phyloP scores from a whole-genome alignment of 306 rosid genomes.

The Phaseolus lunatus region DNA sequence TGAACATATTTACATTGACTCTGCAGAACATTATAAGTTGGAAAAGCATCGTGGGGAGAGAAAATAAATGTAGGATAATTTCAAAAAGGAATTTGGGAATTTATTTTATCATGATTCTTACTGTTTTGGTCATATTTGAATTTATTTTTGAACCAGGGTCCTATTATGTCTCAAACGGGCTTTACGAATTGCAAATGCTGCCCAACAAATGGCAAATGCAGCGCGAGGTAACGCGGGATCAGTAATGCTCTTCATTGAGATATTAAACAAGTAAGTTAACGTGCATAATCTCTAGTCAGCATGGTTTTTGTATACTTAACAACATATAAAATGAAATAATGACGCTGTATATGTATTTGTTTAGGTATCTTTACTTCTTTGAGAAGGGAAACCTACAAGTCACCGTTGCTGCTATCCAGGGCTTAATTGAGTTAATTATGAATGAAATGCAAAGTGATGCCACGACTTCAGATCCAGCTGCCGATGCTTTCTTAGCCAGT shows the following conservation, averaged over 20 bases:
- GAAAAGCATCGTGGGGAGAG: neutral
- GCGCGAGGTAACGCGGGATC: slow-evolving; percentile 89
- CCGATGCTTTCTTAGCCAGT: slow-evolving; percentile 90
- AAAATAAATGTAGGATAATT: slow-evolving; percentile 8
- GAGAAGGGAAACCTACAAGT: slow-evolving; percentile 95
- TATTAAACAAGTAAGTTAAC: slow-evolving; percentile 82
- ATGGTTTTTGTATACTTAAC: slow-evolving; percentile 20
- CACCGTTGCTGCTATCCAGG: slow-evolving; percentile 78
- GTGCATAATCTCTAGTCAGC: slow-evolving; percentile 8
- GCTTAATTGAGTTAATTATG: slow-evolving; percentile 81
- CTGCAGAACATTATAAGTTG: slow-evolving; percentile 5
- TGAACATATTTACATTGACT: slow-evolving; percentile 11
- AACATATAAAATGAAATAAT: slow-evolving; percentile 19
- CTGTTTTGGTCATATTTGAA: neutral
- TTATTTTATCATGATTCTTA: slow-evolving; percentile 21
- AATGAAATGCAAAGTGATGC: slow-evolving; percentile 88
- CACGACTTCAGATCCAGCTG: slow-evolving; percentile 67
- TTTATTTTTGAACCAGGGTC: slow-evolving; percentile 63
- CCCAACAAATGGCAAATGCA: slow-evolving; percentile 89
- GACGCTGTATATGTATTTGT: slow-evolving; percentile 40
- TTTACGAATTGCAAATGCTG: slow-evolving; percentile 90
- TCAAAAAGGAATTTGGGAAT: slow-evolving; percentile 30
- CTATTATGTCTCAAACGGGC: slow-evolving; percentile 91
- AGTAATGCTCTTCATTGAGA: slow-evolving; percentile 85
- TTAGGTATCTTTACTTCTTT: slow-evolving; percentile 91